Evolutionary conservation across 208 protist species (phyloP).

Genomic region (Trypanosoma boissoni): DNA sequence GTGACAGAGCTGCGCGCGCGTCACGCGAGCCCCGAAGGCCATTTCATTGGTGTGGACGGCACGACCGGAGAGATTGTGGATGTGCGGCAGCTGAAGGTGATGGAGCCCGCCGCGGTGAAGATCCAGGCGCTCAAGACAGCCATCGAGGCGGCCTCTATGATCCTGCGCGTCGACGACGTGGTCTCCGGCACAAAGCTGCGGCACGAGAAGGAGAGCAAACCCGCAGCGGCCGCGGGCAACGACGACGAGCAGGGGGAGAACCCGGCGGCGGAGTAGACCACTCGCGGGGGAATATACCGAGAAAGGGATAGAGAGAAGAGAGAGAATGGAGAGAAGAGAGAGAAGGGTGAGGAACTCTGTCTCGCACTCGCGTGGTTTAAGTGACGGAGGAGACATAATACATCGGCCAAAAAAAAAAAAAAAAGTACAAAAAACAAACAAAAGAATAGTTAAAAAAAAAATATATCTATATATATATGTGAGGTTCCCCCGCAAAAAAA

Average conservation of each 20-base stretch:
- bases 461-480: not conserved
- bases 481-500: not conserved
- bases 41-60: constrained; percentile 98
- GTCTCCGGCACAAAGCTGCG: constrained; percentile 94
- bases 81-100: constrained; percentile 94
- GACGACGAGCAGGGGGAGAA: constrained; percentile 58
- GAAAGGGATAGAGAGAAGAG: not conserved
- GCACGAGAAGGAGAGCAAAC: constrained; percentile 44
- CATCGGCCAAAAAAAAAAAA: constrained; percentile 15
- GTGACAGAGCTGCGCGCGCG: constrained; percentile 98
- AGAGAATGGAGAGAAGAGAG: not conserved
- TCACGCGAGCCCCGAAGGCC: constrained; percentile 83
- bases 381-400: too few relatives aligned
- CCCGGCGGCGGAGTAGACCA: constrained; percentile 21
- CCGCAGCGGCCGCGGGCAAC: constrained; percentile 39
- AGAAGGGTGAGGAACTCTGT: not conserved
- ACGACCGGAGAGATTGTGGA: constrained; percentile 95
- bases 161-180: constrained; percentile 99
- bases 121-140: constrained; percentile 98
- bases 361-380: too few relatives aligned
- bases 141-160: constrained; percentile 97
- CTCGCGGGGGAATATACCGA: not conserved
- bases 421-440: constrained; percentile 8
- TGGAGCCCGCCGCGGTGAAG: constrained; percentile 98
- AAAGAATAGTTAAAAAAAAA: constrained; percentile 11